Percentiles rank a stretch among this genome's conserved stretches.
Evolutionary conservation across 1,284 basidiomycete species (phyloP).

Genomic region (Rhodotorula mucilaginosa): DNA sequence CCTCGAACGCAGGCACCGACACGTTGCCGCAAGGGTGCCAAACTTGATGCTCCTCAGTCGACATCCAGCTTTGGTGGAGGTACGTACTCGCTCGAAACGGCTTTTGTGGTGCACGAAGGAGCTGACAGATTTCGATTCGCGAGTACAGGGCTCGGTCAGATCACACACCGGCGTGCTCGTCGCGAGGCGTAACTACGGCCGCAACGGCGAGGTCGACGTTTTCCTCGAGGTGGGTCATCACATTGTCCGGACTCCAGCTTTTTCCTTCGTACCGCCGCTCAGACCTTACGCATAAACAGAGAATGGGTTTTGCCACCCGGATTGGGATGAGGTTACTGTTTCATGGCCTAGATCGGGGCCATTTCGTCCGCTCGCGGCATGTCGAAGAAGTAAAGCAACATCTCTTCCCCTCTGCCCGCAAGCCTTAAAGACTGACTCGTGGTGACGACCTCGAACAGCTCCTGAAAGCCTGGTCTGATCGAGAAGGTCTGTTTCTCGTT

Average conservation of each 20-base stretch:
- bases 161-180: slow-evolving; percentile 17
- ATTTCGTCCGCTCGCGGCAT: neutral
- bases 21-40: neutral
- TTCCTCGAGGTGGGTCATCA: slow-evolving; percentile 13
- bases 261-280: neutral
- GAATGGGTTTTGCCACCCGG: slow-evolving; percentile 85
- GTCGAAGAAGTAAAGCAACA: slow-evolving; percentile 9
- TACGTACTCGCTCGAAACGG: neutral
- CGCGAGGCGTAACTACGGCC: neutral
- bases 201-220: neutral
- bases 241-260: no score
- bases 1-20: neutral
- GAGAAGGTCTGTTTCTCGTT: neutral
- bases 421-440: no score
- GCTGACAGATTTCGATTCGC: no score
- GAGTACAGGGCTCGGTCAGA: neutral
- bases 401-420: no score
- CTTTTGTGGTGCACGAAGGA: neutral
- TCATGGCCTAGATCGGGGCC: slow-evolving; percentile 10
- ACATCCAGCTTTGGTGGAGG: slow-evolving; percentile 4
- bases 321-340: slow-evolving; percentile 42
- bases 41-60: neutral
- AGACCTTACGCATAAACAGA: slow-evolving; percentile 57
- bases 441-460: neutral
- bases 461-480: neutral